Conservation (phyloP, 176 grass and related monocot genomes). For the Leersia perrieri region DNA sequence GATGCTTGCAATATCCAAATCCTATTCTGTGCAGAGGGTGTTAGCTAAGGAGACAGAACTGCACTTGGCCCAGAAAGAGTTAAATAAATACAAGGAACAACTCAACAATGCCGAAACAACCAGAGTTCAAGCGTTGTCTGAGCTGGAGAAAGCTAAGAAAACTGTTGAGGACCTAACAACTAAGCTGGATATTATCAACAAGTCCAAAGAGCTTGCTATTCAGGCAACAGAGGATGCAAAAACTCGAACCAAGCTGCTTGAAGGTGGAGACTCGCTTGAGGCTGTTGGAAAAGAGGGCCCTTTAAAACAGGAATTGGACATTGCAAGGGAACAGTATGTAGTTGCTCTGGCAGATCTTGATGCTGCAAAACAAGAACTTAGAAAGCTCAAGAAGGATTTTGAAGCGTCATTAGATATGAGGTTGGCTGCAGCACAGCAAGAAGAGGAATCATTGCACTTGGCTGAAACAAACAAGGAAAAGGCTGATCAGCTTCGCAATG, state of each 20-base stretch:
- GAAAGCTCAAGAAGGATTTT: constrained; percentile 92
- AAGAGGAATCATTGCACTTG: constrained; percentile 69
- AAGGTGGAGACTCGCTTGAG: constrained; percentile 49
- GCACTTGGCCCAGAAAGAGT: constrained; percentile 82
- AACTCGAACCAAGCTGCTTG: constrained; percentile 63
- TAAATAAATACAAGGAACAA: constrained; percentile 91
- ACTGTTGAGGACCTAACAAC: constrained; percentile 69
- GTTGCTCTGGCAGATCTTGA: constrained; percentile 78
- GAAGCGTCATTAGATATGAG: constrained; percentile 77
- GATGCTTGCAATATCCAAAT: constrained; percentile 20
- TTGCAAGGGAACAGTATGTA: constrained; percentile 68
- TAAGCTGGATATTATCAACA: constrained; percentile 71
- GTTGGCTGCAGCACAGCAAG: constrained; percentile 70
- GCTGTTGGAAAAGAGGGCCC: constrained; percentile 56
- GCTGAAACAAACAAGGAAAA: constrained; percentile 70
- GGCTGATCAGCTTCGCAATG: constrained; percentile 60
- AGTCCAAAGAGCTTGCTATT: constrained; percentile 79
- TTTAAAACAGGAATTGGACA: constrained; percentile 77
- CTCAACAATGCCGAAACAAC: constrained; percentile 74
- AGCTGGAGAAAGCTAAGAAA: constrained; percentile 83
- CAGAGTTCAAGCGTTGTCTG: constrained; percentile 71
- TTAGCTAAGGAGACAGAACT: constrained; percentile 88
- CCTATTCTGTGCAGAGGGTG: constrained; percentile 48
- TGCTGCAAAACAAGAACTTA: constrained; percentile 86
- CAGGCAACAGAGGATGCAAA: constrained; percentile 79